A percentile compares a stretch with the other conserved stretches of the same genome.
Evolutionary conservation across 2,329 filamentous ascomycete species (phyloP).

Genomic region (Fusarium duplospermum): DNA sequence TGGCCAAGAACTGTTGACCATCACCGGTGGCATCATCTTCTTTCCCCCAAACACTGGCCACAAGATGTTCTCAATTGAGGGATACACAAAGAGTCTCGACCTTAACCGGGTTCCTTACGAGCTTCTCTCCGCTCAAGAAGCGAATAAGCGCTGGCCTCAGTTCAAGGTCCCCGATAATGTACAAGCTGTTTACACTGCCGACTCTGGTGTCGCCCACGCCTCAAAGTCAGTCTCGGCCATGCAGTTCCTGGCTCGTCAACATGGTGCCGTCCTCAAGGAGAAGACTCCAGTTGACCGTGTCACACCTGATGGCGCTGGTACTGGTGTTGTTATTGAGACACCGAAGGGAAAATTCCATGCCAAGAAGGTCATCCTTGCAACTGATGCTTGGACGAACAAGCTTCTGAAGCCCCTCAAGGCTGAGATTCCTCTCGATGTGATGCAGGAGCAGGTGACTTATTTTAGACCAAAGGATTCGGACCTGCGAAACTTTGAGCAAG

Average conservation of each 20-base stretch:
- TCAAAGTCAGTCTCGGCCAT: slow-evolving; percentile 27
- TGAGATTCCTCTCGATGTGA: slow-evolving; percentile 27
- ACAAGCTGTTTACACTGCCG: slow-evolving; percentile 37
- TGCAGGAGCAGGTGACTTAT: slow-evolving; percentile 40
- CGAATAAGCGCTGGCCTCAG: slow-evolving; percentile 35
- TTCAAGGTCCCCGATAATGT: slow-evolving; percentile 27
- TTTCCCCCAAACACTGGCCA: slow-evolving; percentile 18
- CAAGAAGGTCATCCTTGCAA: slow-evolving; percentile 22
- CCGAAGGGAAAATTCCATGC: slow-evolving; percentile 17
- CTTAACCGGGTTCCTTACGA: slow-evolving; percentile 34
- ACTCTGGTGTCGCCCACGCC: slow-evolving; percentile 37
- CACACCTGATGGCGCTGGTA: not conserved
- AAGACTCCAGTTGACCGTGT: slow-evolving; percentile 14
- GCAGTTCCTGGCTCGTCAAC: slow-evolving; percentile 24
- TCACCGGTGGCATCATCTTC: slow-evolving; percentile 41
- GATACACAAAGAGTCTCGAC: slow-evolving; percentile 20
- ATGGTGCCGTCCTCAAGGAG: slow-evolving; percentile 24
- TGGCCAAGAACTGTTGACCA: slow-evolving; percentile 33
- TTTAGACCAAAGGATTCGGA: slow-evolving; percentile 26
- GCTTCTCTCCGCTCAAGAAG: slow-evolving; percentile 23
- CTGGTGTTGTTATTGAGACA: slow-evolving; percentile 19
- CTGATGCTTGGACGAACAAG: slow-evolving; percentile 35
- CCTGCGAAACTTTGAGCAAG: not conserved
- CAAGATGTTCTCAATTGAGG: not conserved
- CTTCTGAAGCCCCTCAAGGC: slow-evolving; percentile 19